phyloP scores from a whole-genome alignment of 345 rosid species.

The Sisymbrium altissimum region DNA sequence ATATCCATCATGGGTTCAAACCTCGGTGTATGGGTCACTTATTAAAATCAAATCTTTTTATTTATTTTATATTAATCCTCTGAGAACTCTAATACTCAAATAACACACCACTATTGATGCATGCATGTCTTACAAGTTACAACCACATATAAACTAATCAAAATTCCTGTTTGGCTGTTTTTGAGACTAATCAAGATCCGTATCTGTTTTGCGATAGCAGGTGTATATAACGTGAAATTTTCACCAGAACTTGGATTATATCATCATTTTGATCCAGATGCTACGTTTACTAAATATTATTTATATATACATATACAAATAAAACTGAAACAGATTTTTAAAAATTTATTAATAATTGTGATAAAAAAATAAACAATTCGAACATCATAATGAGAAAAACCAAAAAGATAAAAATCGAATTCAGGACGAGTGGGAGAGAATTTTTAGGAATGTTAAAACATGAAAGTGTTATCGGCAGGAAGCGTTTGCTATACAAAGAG shows the following conservation, averaged over 20 bases:
- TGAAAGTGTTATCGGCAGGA: not conserved
- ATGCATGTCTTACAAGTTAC: slow-evolving; percentile 30
- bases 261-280: not conserved
- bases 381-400: too few species aligned
- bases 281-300: too few species aligned
- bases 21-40: not conserved
- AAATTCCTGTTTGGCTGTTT: not conserved
- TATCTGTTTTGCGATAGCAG: not conserved
- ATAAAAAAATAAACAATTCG: too few species aligned
- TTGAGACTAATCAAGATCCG: not conserved
- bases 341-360: too few species aligned
- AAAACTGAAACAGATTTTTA: too few species aligned
- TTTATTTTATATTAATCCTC: not conserved
- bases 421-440: too few species aligned
- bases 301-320: too few species aligned
- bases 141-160: slow-evolving; percentile 14
- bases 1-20: slow-evolving; percentile 22
- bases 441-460: not conserved
- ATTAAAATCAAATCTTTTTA: not conserved
- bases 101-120: not conserved
- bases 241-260: not conserved
- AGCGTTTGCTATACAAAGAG: slow-evolving; percentile 20
- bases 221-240: not conserved
- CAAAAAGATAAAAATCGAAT: too few species aligned
- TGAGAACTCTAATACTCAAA: not conserved